Evolutionary conservation across 2,329 filamentous ascomycete genomes (phyloP).

Genomic region (Microdochium paspali): DNA sequence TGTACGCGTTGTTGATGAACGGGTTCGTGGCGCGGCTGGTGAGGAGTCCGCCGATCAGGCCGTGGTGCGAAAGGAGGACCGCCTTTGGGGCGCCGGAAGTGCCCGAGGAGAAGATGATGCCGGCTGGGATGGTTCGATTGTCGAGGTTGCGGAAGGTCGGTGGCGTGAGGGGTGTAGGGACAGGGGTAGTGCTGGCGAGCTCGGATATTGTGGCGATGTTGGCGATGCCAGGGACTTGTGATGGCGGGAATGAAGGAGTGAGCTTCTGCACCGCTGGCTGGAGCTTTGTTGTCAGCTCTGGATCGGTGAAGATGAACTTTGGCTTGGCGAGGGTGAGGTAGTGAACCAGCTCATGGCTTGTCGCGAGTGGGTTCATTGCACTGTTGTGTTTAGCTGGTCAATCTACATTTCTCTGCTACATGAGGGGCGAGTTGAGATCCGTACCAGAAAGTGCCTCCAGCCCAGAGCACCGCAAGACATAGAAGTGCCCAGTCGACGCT

Average conservation of each 20-base stretch:
- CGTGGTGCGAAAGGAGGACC: conserved; percentile 13
- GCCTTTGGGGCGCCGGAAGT: conserved; percentile 14
- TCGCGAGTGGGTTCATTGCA: conserved; percentile 12
- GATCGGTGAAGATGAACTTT: conserved; percentile 9
- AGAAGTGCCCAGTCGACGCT: conserved; percentile 10
- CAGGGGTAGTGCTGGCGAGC: not conserved
- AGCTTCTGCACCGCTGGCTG: not conserved
- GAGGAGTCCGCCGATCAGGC: conserved; percentile 11
- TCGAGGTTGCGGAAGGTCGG: conserved; percentile 6
- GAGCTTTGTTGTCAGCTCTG: conserved; percentile 1
- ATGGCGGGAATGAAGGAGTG: not conserved
- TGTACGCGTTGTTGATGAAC: conserved; percentile 11
- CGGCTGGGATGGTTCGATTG: conserved; percentile 8
- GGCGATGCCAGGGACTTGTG: not conserved
- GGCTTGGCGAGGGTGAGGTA: conserved; percentile 11
- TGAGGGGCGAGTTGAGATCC: not conserved
- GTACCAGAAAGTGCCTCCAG: conserved; percentile 12
- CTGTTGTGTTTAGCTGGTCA: conserved; percentile 1
- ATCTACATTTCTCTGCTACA: no score
- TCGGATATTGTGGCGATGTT: not conserved
- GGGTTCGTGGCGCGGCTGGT: conserved; percentile 12
- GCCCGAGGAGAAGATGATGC: conserved; percentile 14
- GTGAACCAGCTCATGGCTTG: conserved; percentile 12
- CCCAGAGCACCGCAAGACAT: conserved; percentile 12
- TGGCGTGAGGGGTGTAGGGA: no score